Conservation (phyloP, 257 asterid species). For the Henckelia pumila region DNA sequence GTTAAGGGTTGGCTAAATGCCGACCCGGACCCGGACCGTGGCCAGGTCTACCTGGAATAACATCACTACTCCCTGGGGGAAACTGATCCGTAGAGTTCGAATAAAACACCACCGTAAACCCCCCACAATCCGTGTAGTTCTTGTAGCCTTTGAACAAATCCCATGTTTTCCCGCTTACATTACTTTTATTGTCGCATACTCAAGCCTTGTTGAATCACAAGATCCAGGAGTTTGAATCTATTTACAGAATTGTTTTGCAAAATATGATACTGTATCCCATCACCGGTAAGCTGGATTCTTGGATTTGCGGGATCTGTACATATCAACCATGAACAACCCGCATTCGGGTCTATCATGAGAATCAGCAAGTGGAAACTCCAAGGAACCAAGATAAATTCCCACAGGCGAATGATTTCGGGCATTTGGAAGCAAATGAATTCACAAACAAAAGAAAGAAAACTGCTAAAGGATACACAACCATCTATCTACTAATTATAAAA, state of each 20-base stretch:
- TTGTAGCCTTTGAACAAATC: neutral
- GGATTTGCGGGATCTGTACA: constrained; percentile 17
- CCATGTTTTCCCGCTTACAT: too few relatives aligned
- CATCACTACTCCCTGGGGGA: neutral
- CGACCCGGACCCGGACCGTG: too few relatives aligned
- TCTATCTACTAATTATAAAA: too few relatives aligned
- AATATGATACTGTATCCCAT: constrained; percentile 3
- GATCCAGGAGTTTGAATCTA: constrained; percentile 8
- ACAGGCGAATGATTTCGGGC: constrained; percentile 34
- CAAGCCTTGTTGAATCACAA: neutral
- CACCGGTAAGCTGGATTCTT: constrained; percentile 19
- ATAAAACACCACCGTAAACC: constrained; percentile 15
- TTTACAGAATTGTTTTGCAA: neutral
- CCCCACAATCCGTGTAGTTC: neutral
- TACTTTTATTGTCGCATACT: constrained; percentile 5
- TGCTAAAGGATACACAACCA: too few relatives aligned
- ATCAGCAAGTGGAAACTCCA: constrained; percentile 33
- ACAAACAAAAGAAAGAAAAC: constrained; percentile 13
- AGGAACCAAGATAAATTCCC: constrained; percentile 16
- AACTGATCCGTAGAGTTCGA: neutral
- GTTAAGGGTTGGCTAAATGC: too few relatives aligned
- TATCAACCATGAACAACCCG: constrained; percentile 34
- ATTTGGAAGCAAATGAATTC: constrained; percentile 20
- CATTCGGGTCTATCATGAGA: constrained; percentile 13
- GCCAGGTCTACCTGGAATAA: neutral